phyloP scores from a whole-genome alignment of 2,329 filamentous ascomycete genomes.

The Cladosporium velox region DNA sequence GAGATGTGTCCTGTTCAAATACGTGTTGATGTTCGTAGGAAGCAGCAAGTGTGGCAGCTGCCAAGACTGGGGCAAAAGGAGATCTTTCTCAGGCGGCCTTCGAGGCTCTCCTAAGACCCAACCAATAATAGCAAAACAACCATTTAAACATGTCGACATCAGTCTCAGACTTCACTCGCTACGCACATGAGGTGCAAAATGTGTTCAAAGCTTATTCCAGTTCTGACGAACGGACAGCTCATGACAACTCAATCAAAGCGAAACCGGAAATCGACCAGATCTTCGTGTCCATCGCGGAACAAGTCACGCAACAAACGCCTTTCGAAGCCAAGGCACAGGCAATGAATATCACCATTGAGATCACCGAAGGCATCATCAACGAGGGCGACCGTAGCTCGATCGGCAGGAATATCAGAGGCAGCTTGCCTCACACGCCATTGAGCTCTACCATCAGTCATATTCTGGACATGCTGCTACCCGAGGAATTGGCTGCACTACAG shows the following conservation, averaged over 20 bases:
- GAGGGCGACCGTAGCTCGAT: neutral
- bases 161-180: neutral
- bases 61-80: neutral
- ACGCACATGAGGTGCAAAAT: neutral
- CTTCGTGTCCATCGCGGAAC: neutral
- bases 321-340: neutral
- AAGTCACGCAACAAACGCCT: neutral
- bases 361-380: neutral
- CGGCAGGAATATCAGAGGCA: neutral
- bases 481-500: slow-evolving; percentile 2
- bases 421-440: neutral
- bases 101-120: neutral
- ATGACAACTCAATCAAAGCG: neutral
- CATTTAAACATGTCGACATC: neutral
- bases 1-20: neutral
- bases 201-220: neutral
- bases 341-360: neutral
- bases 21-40: neutral
- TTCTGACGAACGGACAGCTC: neutral
- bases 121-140: neutral
- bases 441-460: neutral
- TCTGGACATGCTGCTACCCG: neutral
- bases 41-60: neutral
- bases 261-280: neutral
- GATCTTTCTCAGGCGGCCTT: neutral